A percentile compares a stretch with the other conserved stretches of the same genome.
These are phyloP conservation scores for Apiospora pterosperma DNA, from an alignment of 2,329 filamentous ascomycete species.

Conservation along the genomic window DNA sequence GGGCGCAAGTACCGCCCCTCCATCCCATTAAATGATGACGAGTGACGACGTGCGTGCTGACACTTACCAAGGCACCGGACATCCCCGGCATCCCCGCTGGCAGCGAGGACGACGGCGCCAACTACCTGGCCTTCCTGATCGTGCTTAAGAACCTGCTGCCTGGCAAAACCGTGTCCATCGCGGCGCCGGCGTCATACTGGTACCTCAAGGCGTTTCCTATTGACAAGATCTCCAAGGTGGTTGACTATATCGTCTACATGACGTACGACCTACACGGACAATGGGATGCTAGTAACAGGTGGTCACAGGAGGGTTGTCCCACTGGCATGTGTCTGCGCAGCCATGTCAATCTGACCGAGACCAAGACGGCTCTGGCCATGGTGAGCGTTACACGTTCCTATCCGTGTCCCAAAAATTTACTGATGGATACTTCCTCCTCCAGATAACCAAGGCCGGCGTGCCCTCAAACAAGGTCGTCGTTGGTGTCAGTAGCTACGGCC, in stretches of 20 bases:
- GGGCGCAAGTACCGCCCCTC: neutral
- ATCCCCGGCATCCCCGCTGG: slow-evolving; percentile 6
- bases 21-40: no score
- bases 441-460: slow-evolving; percentile 30
- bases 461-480: slow-evolving; percentile 26
- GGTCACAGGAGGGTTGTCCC: neutral
- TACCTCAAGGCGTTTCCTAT: slow-evolving; percentile 35
- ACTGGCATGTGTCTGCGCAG: slow-evolving; percentile 30
- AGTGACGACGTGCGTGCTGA: no score
- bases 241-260: slow-evolving; percentile 35
- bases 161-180: slow-evolving; percentile 30
- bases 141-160: slow-evolving; percentile 10
- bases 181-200: slow-evolving; percentile 35
- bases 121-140: slow-evolving; percentile 13
- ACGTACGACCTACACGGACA: slow-evolving; percentile 31
- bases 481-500: slow-evolving; percentile 28
- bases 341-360: slow-evolving; percentile 38
- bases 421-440: no score
- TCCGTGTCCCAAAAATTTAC: neutral
- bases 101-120: slow-evolving; percentile 8
- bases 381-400: no score
- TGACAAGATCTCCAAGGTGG: slow-evolving; percentile 20
- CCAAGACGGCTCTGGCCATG: slow-evolving; percentile 29
- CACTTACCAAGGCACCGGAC: slow-evolving; percentile 1
- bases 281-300: slow-evolving; percentile 13